A percentile compares a stretch with the other conserved stretches of the same genome.
These are phyloP conservation scores for Phlegmacium glaucopus DNA, from an alignment of 768 basidiomycete genomes.

Conservation along the genomic window DNA sequence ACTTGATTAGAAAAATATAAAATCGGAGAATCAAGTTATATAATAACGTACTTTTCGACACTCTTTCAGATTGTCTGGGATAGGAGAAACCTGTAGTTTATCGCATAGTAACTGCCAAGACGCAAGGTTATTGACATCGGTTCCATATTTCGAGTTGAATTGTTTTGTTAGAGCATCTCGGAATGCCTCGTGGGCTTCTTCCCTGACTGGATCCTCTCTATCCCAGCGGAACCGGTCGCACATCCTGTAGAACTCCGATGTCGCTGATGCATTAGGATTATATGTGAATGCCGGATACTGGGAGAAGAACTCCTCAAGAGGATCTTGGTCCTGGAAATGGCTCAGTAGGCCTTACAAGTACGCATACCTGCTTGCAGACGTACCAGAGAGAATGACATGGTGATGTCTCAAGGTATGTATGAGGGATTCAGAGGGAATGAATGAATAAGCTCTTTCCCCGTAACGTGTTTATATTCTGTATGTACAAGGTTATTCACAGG, in stretches of 20 bases:
- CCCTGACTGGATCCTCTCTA: background rate
- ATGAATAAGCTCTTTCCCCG: too few relatives aligned
- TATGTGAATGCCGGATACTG: constrained; percentile 20
- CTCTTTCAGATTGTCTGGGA: constrained; percentile 21
- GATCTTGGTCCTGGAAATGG: background rate
- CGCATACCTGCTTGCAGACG: too few relatives aligned
- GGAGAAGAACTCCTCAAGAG: constrained; percentile 18
- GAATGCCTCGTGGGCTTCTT: constrained; percentile 18
- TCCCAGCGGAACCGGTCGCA: constrained; percentile 15
- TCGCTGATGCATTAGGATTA: constrained; percentile 12
- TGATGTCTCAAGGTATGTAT: too few relatives aligned
- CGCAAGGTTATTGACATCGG: constrained; percentile 22
- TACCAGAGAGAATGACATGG: too few relatives aligned
- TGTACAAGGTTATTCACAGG: too few relatives aligned
- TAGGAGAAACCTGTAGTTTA: constrained; percentile 23
- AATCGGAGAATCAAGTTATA: too few relatives aligned
- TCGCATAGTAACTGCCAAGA: constrained; percentile 27
- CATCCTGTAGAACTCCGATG: constrained; percentile 25
- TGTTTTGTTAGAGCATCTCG: constrained; percentile 25
- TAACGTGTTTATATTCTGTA: too few relatives aligned
- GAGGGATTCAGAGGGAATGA: too few relatives aligned
- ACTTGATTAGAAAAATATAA: too few relatives aligned
- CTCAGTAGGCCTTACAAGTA: too few relatives aligned
- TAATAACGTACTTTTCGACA: constrained; percentile 22
- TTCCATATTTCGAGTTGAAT: constrained; percentile 33